These are phyloP conservation scores for Phaeosphaeria sp. DNA, from an alignment of 2,329 filamentous ascomycete genomes.

Conservation along the genomic window DNA sequence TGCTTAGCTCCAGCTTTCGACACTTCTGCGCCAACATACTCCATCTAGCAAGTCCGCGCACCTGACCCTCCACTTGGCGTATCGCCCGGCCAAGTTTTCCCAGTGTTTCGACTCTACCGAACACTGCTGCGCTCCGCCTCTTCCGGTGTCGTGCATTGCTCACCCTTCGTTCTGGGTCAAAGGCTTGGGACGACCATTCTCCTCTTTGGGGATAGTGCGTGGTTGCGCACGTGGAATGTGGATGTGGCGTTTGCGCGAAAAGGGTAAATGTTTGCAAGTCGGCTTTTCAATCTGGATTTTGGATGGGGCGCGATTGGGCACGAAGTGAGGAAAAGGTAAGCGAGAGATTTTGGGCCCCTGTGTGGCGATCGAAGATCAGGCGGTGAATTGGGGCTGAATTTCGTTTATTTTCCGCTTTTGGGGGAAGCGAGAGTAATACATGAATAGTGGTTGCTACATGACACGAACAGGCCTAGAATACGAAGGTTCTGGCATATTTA, in stretches of 20 bases:
- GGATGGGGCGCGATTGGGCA: background rate
- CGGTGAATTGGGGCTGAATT: background rate
- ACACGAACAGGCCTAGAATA: constrained; percentile 28
- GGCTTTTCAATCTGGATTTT: background rate
- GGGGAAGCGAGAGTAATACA: background rate
- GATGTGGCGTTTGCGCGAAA: background rate
- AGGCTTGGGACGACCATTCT: constrained; percentile 3
- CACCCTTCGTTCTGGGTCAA: background rate
- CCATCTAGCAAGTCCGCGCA: constrained; percentile 10
- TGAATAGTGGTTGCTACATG: background rate
- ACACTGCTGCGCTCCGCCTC: background rate
- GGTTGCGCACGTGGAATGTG: background rate
- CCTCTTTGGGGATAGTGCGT: constrained; percentile 4
- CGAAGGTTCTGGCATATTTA: constrained; percentile 44
- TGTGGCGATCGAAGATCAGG: background rate
- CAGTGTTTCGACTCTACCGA: background rate
- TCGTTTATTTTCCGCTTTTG: background rate
- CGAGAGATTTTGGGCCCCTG: background rate
- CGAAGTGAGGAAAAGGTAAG: background rate
- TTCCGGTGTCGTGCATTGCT: constrained; percentile 1
- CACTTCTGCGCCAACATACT: constrained; percentile 15
- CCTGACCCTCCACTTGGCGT: background rate
- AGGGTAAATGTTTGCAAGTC: background rate
- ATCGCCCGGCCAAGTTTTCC: background rate
- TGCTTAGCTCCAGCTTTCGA: constrained; percentile 29